Base-by-base conservation (phyloP, 768 basidiomycete genomes). In the Calocybe gangraenosa region DNA sequence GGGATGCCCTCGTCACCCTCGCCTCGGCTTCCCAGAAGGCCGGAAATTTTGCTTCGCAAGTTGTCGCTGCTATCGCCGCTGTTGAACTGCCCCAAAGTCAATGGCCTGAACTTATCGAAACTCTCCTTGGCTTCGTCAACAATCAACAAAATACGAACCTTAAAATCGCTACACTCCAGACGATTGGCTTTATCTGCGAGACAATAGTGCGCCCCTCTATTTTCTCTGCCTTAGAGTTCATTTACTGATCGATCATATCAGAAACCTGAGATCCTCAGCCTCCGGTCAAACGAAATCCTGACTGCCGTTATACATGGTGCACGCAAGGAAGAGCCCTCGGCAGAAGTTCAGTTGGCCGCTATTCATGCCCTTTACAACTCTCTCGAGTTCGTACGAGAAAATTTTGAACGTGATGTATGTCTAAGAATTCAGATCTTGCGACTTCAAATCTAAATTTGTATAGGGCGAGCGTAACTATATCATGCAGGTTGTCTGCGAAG, bases 401-500 rank as follows among this genome's bases (percentile, higher is more conserved):
- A 99, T 67, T 98, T 99, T 60, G 92, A 96, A 55, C 84, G 93
- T 40, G 96, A 98, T 75, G 94, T 95, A 52, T 42, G 81, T 71
- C 1, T n/a, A 7, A 14, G 1, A 2, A 1, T n/a, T 14, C 21
- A 18, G 11, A 31, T 35, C 10, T 40, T 34, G 13, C 15, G 21
- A 20, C 23, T 39, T 21, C 18, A 19, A 44, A 43, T 52, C 21
- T 40, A 20, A 65, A 25, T 42, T 22, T 44, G 49, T 43, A 10
- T 59, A 98, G 92, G 96, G 96, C 55, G 96, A 99, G 66, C 82
- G 96, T 38, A 99, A 98, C 68, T 98, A 96, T 70, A 98, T 99
- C 66, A 99, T 99, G 96, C 96, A 99, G 71, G 93, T 98, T 34
- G 90, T 98, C 14, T 99, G 96, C 62, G 96, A 98, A 61, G 95